phyloP scores from a whole-genome alignment of 768 basidiomycete genomes.

The Neoboletus magnificus region DNA sequence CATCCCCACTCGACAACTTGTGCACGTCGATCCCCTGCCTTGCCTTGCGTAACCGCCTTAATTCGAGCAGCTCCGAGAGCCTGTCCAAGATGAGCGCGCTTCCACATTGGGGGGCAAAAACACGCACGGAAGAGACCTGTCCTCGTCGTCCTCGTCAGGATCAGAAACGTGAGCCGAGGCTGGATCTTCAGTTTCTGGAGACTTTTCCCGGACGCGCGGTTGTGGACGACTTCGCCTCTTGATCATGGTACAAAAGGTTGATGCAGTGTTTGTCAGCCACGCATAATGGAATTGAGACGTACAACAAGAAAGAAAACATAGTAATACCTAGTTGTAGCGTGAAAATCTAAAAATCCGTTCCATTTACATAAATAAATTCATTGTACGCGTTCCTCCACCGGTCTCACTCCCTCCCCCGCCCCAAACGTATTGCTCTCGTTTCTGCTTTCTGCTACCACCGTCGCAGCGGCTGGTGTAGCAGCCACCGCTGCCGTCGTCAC shows the following conservation, averaged over 20 bases:
- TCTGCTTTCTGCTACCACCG: background rate
- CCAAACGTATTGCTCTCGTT: slow-evolving; percentile 5
- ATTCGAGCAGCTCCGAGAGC: slow-evolving; percentile 78
- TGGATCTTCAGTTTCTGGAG: slow-evolving; percentile 30
- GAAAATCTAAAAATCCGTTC: slow-evolving; percentile 7
- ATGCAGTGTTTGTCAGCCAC: background rate
- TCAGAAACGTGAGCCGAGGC: slow-evolving; percentile 8
- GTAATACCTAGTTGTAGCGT: background rate
- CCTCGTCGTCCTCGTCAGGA: slow-evolving; percentile 25
- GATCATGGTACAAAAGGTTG: slow-evolving; percentile 65
- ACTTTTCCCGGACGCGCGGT: slow-evolving; percentile 50
- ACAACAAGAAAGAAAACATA: background rate
- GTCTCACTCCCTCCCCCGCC: background rate
- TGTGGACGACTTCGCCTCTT: slow-evolving; percentile 73
- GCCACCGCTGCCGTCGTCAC: slow-evolving; percentile 11
- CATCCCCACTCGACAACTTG: slow-evolving; percentile 83
- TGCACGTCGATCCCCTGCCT: slow-evolving; percentile 83
- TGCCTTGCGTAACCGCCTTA: slow-evolving; percentile 70
- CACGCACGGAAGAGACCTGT: slow-evolving; percentile 49
- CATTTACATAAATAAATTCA: slow-evolving; percentile 7
- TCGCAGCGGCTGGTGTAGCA: background rate
- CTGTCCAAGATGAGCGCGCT: slow-evolving; percentile 33
- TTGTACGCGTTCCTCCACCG: slow-evolving; percentile 16
- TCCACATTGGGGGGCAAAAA: background rate
- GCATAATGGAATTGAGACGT: background rate